These are phyloP conservation scores for Pyrenophora teres DNA, from an alignment of 2,329 filamentous ascomycete genomes.

Conservation along the genomic window DNA sequence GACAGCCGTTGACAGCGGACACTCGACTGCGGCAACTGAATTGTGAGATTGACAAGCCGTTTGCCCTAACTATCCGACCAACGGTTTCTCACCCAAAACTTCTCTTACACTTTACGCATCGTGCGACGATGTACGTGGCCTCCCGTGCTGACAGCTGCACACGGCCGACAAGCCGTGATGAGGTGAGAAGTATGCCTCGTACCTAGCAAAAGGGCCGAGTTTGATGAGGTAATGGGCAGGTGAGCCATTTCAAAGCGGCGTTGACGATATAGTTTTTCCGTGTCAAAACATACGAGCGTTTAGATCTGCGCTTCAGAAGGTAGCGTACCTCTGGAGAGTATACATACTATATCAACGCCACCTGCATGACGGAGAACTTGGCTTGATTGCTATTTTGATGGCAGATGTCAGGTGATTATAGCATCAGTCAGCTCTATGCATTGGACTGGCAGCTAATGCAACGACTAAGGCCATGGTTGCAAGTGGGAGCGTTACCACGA, in stretches of 20 bases:
- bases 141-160: background rate
- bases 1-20: constrained; percentile 12
- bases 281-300: background rate
- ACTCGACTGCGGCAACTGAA: constrained; percentile 12
- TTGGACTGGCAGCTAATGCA: background rate
- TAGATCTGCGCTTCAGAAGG: background rate
- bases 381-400: too few relatives aligned
- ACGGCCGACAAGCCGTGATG: too few relatives aligned
- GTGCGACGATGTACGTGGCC: background rate
- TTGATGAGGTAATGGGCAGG: too few relatives aligned
- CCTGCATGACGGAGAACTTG: background rate
- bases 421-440: background rate
- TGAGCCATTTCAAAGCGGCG: background rate
- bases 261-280: too few relatives aligned
- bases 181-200: too few relatives aligned
- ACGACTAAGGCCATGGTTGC: background rate
- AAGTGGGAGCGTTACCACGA: background rate
- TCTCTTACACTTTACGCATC: constrained; percentile 1
- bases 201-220: too few relatives aligned
- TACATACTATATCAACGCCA: background rate
- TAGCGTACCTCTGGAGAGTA: background rate
- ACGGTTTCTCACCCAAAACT: constrained; percentile 5
- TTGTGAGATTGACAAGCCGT: constrained; percentile 14
- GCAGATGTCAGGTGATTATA: background rate
- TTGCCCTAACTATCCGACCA: constrained; percentile 5